Evolutionary conservation across 129 eudicot genomes (phyloP), one percentile per base, ranked within the genome.

Genomic region (Silybum marianum): DNA sequence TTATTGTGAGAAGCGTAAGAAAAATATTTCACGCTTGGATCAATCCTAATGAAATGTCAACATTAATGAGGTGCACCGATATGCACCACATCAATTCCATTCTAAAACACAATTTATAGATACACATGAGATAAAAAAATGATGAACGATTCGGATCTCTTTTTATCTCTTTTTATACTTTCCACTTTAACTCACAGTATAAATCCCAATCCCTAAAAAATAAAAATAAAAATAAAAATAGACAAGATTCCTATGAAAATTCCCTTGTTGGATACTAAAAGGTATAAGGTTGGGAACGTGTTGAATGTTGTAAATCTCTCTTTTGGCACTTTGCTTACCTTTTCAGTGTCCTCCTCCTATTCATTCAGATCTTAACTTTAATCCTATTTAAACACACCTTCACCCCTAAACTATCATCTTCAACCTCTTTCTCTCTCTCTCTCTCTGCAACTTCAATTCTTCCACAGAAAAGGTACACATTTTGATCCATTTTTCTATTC

Each of bases 311-410:
- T 46, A 82, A 86, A 71, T 86, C 79, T 88, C 75, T 28, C 82
- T 87, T 85, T 87, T 82, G 84, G 54, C 86, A 84, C 94, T 88
- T 90, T 88, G 90, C 94, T 84, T 90, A 70, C 71, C 79, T 90
- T 88, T 79, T 83, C 76, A 85, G 86, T 72, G 82, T 83, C 72
- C 71, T 40, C 7, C 8, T 6, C n/a, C 21, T 9, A 34, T 19
- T 71, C 62, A 34, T 58, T 48, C 78, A 79, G 87, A 82, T 87
- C 80, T 85, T 21, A 40, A 78, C 72, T 83, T 72, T 42, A 39
- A 23, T 66, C 24, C 84, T 86, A 88, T 90, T 78, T 86, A 90
- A 39, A 73, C 81, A 78, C 68, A 22, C 36, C 79, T 77, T 79
- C 65, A 54, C 22, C 22, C 22, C 22, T 9, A 44, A 44, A 44